Evolutionary conservation across 139 green algal genomes (phyloP).

Genomic region (Chlamydomonas schloesseri): DNA sequence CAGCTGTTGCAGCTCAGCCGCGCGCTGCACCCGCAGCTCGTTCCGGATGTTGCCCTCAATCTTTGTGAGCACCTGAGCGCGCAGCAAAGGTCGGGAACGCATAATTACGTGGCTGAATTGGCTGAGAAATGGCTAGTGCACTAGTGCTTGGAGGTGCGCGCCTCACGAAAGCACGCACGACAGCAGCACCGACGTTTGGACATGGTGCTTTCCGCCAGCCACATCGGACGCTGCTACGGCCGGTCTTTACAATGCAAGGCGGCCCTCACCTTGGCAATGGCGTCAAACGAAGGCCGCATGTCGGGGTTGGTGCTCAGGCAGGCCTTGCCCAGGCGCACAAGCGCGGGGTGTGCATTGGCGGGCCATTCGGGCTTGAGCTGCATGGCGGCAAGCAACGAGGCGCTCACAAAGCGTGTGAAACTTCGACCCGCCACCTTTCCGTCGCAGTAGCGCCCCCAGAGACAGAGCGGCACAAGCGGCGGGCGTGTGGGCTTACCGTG

Average conservation of each 20-base stretch:
- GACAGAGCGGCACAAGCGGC: too few relatives aligned
- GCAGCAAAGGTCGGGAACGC: too few relatives aligned
- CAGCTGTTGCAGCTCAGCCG: neutral
- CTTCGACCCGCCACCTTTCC: too few relatives aligned
- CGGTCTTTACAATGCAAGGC: neutral
- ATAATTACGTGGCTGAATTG: too few relatives aligned
- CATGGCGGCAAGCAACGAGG: neutral
- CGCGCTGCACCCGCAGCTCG: neutral
- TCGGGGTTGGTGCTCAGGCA: neutral
- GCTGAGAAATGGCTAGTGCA: too few relatives aligned
- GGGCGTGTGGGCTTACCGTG: neutral
- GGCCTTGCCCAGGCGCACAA: neutral
- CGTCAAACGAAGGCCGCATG: neutral
- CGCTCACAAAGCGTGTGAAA: too few relatives aligned
- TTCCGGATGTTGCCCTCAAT: slow-evolving; percentile 11
- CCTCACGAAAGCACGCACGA: too few relatives aligned
- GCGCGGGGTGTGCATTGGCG: neutral
- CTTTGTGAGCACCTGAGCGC: slow-evolving; percentile 9
- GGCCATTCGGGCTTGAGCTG: slow-evolving; percentile 1
- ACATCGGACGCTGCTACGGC: too few relatives aligned
- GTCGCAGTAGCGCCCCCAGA: too few relatives aligned
- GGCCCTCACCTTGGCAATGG: neutral
- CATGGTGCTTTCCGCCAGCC: neutral
- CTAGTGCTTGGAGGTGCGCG: too few relatives aligned
- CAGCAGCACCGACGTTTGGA: too few relatives aligned